phyloP scores from a whole-genome alignment of 2,329 filamentous ascomycete genomes.

The Cercospora zeina region DNA sequence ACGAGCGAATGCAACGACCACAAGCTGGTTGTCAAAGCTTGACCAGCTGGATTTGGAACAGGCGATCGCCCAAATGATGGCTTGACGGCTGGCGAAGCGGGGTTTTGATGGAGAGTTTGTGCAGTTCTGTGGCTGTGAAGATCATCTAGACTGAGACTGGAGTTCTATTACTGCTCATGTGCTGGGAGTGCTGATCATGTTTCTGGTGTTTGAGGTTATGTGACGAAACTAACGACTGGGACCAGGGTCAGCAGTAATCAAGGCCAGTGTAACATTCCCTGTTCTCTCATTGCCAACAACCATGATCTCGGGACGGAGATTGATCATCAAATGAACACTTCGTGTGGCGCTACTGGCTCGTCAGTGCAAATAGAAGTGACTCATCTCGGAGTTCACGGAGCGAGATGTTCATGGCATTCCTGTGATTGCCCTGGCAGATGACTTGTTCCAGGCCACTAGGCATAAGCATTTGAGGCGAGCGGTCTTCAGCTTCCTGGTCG shows the following conservation, averaged over 20 bases:
- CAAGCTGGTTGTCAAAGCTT: too few species aligned
- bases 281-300: background rate
- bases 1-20: background rate
- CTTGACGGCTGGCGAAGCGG: too few species aligned
- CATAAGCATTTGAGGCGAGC: background rate
- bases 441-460: slow-evolving; percentile 4
- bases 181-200: background rate
- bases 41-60: too few species aligned
- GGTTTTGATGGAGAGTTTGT: too few species aligned
- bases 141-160: background rate
- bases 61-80: too few species aligned
- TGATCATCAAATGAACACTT: background rate
- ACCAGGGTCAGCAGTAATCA: slow-evolving; percentile 10
- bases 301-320: background rate
- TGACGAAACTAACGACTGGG: slow-evolving; percentile 1
- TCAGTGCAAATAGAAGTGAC: slow-evolving; percentile 13
- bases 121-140: background rate
- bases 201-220: slow-evolving; percentile 1
- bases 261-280: background rate
- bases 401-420: background rate
- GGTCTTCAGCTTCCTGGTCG: background rate
- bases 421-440: slow-evolving; percentile 8
- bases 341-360: background rate
- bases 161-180: background rate
- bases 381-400: slow-evolving; percentile 11